A percentile compares a stretch with the other conserved stretches of the same genome.
Conservation (phyloP, 176 grass and related monocot genomes). For the Leersia perrieri region DNA sequence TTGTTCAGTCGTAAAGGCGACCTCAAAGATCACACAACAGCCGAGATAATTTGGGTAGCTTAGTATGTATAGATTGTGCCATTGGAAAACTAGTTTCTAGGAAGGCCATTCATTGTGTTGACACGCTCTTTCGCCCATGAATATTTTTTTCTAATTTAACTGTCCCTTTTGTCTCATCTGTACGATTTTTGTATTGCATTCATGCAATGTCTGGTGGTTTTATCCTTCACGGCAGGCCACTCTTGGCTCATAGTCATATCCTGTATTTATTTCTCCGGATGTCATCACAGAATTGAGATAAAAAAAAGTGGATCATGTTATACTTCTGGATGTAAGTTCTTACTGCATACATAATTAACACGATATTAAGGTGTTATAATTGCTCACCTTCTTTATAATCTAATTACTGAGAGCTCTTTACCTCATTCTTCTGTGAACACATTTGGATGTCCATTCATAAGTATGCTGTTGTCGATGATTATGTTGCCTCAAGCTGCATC, state of each 20-base stretch:
- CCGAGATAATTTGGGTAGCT: constrained; percentile 30
- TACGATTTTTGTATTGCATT: neutral
- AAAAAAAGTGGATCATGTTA: neutral
- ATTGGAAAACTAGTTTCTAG: constrained; percentile 22
- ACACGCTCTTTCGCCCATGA: neutral
- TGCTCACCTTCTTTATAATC: neutral
- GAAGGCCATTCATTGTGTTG: constrained; percentile 28
- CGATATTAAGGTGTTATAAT: neutral
- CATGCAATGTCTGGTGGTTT: neutral
- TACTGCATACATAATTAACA: neutral
- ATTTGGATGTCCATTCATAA: neutral
- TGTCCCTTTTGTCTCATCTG: neutral
- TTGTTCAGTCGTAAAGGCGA: constrained; percentile 39
- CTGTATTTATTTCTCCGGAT: neutral
- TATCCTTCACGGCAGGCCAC: neutral
- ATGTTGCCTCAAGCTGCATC: neutral
- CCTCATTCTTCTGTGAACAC: neutral
- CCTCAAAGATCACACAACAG: constrained; percentile 21
- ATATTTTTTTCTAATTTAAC: neutral
- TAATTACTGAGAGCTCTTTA: neutral
- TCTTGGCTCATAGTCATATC: neutral
- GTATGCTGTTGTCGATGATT: neutral
- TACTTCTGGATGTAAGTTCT: neutral
- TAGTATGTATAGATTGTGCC: constrained; percentile 39
- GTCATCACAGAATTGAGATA: neutral